phyloP scores from a whole-genome alignment of 208 protist species.

The Acanthamoeba royreba region DNA sequence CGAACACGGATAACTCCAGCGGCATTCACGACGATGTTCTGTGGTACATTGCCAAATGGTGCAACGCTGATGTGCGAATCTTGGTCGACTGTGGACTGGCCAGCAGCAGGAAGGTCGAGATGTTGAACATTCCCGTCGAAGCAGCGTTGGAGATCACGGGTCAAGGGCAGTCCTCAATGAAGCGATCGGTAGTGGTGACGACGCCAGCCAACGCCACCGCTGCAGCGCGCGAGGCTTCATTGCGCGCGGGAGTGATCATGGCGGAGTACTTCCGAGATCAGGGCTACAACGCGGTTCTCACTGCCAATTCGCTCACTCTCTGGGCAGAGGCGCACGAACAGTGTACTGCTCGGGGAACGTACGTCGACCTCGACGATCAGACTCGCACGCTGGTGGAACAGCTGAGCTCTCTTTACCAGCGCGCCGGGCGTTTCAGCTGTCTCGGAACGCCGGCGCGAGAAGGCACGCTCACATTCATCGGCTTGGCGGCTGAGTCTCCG shows the following conservation, averaged over 20 bases:
- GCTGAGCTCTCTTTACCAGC: slow-evolving; percentile 99
- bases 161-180: slow-evolving; percentile 98
- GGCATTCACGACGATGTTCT: slow-evolving; percentile 99
- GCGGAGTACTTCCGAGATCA: slow-evolving; percentile 99
- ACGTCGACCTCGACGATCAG: slow-evolving; percentile 97
- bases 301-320: slow-evolving; percentile 99
- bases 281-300: slow-evolving; percentile 99
- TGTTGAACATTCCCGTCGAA: slow-evolving; percentile 85
- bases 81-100: slow-evolving; percentile 99
- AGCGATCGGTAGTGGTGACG: slow-evolving; percentile 99
- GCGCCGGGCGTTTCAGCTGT: slow-evolving; percentile 85
- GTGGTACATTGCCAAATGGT: slow-evolving; percentile 99
- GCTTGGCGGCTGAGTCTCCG: slow-evolving; percentile 95
- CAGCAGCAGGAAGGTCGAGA: slow-evolving; percentile 99
- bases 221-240: slow-evolving; percentile 99
- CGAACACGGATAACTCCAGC: slow-evolving; percentile 90
- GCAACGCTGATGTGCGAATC: slow-evolving; percentile 99
- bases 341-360: slow-evolving; percentile 99
- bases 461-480: slow-evolving; percentile 99
- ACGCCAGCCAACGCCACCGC: slow-evolving; percentile 99
- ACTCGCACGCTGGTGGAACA: slow-evolving; percentile 98
- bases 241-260: slow-evolving; percentile 93
- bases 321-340: slow-evolving; percentile 99
- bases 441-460: slow-evolving; percentile 93
- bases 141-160: slow-evolving; percentile 96